A percentile compares a stretch with the other conserved stretches of the same genome.
Evolutionary conservation across 2,329 filamentous ascomycete genomes (phyloP).

Genomic region (Decorospora gaudefroyi): DNA sequence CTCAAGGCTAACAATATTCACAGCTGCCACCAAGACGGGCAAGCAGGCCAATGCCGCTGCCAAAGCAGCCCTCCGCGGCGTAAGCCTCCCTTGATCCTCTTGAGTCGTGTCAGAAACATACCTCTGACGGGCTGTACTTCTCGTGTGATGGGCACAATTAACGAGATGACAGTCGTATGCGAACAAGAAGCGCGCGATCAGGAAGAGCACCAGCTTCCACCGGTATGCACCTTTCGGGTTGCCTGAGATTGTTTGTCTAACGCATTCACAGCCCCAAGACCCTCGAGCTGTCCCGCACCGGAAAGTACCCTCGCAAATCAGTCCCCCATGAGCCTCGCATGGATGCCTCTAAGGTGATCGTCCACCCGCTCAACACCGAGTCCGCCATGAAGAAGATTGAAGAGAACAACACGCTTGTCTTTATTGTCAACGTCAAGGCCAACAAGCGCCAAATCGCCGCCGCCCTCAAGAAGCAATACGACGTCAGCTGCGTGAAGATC

Average conservation of each 20-base stretch:
- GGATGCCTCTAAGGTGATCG: constrained; percentile 96
- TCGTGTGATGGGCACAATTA: constrained; percentile 46
- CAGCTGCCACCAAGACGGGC: constrained; percentile 65
- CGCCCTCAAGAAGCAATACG: constrained; percentile 98
- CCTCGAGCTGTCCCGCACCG: constrained; percentile 82
- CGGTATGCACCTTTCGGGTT: constrained; percentile 48
- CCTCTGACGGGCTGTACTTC: constrained; percentile 58
- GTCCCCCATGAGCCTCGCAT: constrained; percentile 87
- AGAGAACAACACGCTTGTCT: constrained; percentile 99
- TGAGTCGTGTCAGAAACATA: constrained; percentile 56
- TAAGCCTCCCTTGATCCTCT: constrained; percentile 61
- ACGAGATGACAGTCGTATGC: constrained; percentile 63
- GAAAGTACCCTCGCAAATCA: constrained; percentile 97
- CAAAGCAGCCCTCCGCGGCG: constrained; percentile 94
- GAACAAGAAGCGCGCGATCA: constrained; percentile 92
- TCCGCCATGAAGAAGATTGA: constrained; percentile 99
- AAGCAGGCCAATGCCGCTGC: constrained; percentile 86
- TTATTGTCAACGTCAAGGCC: constrained; percentile 86
- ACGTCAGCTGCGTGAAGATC: constrained; percentile 97
- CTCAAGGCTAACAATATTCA: constrained; percentile 34
- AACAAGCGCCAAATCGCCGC: constrained; percentile 99
- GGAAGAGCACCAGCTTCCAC: constrained; percentile 92
- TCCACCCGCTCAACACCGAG: constrained; percentile 99
- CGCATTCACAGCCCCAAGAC: constrained; percentile 72
- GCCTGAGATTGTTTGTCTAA: too few species aligned